These are phyloP conservation scores for Gloeophyllum trabeum DNA, from an alignment of 768 basidiomycete species.

Conservation along the genomic window DNA sequence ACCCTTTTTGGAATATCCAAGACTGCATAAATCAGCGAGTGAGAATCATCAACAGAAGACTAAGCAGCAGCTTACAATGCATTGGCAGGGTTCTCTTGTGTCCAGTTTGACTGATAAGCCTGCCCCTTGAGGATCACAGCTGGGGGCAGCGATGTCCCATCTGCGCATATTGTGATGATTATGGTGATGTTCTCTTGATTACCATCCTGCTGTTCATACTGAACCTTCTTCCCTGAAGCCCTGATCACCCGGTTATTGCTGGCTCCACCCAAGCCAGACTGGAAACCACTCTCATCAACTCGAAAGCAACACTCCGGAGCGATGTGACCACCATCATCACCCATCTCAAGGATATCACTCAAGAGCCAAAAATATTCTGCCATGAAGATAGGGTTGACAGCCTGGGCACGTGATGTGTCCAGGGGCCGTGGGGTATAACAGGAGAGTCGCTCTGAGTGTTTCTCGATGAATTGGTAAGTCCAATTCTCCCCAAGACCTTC, in stretches of 20 bases:
- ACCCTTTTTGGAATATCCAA: constrained; percentile 17
- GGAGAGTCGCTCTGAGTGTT: constrained; percentile 17
- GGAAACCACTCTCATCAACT: constrained; percentile 23
- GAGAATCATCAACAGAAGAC: constrained; percentile 3
- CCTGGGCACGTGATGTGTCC: constrained; percentile 20
- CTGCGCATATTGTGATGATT: constrained; percentile 29
- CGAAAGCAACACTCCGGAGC: constrained; percentile 19
- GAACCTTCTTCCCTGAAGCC: constrained; percentile 8
- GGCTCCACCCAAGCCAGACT: constrained; percentile 11
- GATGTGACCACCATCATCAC: constrained; percentile 9
- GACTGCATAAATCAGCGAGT: constrained; percentile 6
- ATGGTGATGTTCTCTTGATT: constrained; percentile 27
- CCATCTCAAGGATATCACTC: constrained; percentile 10
- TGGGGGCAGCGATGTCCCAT: constrained; percentile 25
- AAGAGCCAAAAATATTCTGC: constrained; percentile 23
- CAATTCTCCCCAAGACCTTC: constrained; percentile 24
- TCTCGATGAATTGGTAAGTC: constrained; percentile 17
- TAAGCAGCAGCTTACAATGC: constrained; percentile 22
- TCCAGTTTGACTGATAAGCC: constrained; percentile 23
- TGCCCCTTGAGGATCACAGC: constrained; percentile 29
- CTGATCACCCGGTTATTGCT: constrained; percentile 20
- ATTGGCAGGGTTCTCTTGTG: constrained; percentile 26
- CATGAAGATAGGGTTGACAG: constrained; percentile 25
- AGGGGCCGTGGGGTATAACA: constrained; percentile 20
- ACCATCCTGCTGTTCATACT: constrained; percentile 23